Evolutionary conservation across 2,329 filamentous ascomycete genomes (phyloP), one percentile per base, ranked within the genome.

Genomic region (Phyllosticta paracitricarpa): DNA sequence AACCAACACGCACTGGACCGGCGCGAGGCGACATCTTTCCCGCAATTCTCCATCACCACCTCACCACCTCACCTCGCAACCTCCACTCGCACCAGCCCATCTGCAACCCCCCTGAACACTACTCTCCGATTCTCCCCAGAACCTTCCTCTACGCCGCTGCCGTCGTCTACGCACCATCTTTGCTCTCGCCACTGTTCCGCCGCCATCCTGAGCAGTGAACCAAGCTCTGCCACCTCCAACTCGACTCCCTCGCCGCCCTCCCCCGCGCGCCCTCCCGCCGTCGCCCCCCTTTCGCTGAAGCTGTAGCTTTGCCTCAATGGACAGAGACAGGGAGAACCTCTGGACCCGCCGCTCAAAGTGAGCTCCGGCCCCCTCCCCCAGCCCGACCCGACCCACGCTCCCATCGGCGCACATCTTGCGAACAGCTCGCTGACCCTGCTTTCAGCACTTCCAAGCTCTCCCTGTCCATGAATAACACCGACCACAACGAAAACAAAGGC

Each of bases 281-380:
- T 52, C 60, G 30, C 40, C 40, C 14, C 7, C 40, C n/a, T n/a
- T 48, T 48, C 40, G 17, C 40, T 48, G 12, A 48, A 48, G 40
- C 40, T 48, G 40, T 48, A 48, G 40, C 40, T 48, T n/a, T n/a
- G 40, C 40, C 14, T 48, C 71, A 72, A 76, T 76, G 73, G 74
- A 76, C 67, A 75, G 70, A 62, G 69, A 64, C 67, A 72, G 69
- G 64, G 74, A 74, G 62, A 77, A 76, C 66, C 75, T 84, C 80
- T 93, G 89, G 89, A 88, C 84, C 77, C 87, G 89, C 77, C 88
- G 89, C 77, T 88, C 86, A 77, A 91, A 91, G 89, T 92, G 82
- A 76, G 86, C 67, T 63, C 60, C 64, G 51, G 61, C 58, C 54
- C 64, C 53, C 56, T 54, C 24, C 26, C 33, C 22, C 7, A 33